A percentile compares a stretch with the other conserved stretches of the same genome.
Evolutionary conservation across 768 basidiomycete species (phyloP).

Genomic region (Trametes sanguinea): DNA sequence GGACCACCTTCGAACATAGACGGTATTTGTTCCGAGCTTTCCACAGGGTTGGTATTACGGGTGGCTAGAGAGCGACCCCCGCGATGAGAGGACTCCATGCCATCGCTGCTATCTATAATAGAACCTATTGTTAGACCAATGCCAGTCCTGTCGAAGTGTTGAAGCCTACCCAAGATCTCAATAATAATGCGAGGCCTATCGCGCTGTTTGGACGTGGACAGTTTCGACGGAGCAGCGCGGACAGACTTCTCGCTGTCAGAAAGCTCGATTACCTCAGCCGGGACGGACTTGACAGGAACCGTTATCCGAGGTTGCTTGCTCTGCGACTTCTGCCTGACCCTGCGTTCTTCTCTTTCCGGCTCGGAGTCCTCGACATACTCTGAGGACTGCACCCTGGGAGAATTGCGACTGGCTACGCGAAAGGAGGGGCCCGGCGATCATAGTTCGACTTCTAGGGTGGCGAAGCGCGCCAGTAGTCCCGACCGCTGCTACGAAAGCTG

Average conservation of each 20-base stretch:
- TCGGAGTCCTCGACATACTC: slow-evolving; percentile 71
- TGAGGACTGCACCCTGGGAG: slow-evolving; percentile 9
- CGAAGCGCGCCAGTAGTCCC: background rate
- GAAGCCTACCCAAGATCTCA: slow-evolving; percentile 8
- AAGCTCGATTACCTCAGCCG: slow-evolving; percentile 22
- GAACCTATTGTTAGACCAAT: background rate
- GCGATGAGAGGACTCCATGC: no score
- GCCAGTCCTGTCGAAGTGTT: background rate
- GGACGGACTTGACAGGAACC: background rate
- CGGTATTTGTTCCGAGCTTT: no score
- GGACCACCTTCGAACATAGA: no score
- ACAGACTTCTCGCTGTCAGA: slow-evolving; percentile 18
- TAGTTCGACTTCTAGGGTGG: background rate
- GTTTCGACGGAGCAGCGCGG: background rate
- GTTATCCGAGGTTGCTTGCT: slow-evolving; percentile 30
- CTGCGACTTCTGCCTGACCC: slow-evolving; percentile 22
- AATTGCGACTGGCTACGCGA: slow-evolving; percentile 3
- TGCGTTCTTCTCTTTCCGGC: slow-evolving; percentile 58
- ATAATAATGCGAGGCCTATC: background rate
- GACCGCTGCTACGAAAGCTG: background rate
- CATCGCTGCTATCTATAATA: slow-evolving; percentile 2
- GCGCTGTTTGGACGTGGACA: background rate
- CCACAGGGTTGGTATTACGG: no score
- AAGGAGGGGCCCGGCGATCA: background rate
- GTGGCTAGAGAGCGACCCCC: no score